Evolutionary conservation across 2,329 filamentous ascomycete species (phyloP), one percentile per base, ranked within the genome.

Genomic region (Fusarium veterinarium): DNA sequence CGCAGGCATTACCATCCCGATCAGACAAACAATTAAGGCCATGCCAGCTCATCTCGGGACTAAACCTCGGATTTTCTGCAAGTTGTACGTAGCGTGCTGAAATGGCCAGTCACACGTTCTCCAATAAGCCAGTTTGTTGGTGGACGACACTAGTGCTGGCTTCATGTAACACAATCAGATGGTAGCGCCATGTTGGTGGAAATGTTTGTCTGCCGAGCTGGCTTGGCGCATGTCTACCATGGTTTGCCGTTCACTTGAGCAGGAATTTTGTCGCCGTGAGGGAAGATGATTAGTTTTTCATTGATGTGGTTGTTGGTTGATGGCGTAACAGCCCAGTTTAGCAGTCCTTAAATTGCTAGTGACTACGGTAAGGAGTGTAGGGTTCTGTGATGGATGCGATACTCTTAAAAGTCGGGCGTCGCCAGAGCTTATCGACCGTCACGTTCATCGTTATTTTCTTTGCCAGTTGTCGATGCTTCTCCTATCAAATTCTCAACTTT

Each of bases 361-460:
- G 20, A 14, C 13, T 6, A 13, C 7, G 19, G 48, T 33, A 25
- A 25, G 8, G n/a, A 25, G 8, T 5, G 8, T 33, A 3, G 5
- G 2, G 0, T 25, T 25, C 3, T 13, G 2, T 7, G 8, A 17
- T 5, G 0, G 1, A 23, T 28, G 8, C 8, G 1, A 20, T 38
- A 7, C 16, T 19, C 17, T 28, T 53, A 30, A 53, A 12, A 16
- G 23, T 13, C 3, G 23, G 33, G 3, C 0, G 3, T 2, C 1
- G 8, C 49, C 23, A 14, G 6, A 23, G 16, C 5, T 20, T 33
- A 4, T 5, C 17, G 16, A 9, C 25, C 17, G 4, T 23, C 20
- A 19, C 6, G 7, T 2, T 23, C 3, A 28, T 13, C 11, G 3
- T n/a, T n/a, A 10, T 19, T 16, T 17, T 6, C 16, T 6, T 13